Evolutionary conservation across 495 filamentous ascomycete genomes (phyloP).

Genomic region (Diplogelasinospora grovesii): DNA sequence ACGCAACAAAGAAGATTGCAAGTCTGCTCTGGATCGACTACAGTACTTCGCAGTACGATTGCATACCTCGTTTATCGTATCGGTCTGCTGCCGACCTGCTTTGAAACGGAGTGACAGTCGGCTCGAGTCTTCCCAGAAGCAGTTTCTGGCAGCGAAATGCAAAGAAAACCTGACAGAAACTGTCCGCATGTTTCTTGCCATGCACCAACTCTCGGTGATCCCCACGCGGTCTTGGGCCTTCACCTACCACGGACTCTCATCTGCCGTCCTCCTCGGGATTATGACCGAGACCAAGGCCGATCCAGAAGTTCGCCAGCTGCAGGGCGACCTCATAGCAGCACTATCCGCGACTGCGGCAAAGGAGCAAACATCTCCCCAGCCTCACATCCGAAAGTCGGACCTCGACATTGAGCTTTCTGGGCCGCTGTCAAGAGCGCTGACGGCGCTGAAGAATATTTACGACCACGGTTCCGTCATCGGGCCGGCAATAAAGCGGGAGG

Average conservation of each 20-base stretch:
- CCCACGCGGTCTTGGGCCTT: constrained; percentile 62
- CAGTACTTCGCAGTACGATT: constrained; percentile 49
- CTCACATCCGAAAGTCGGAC: constrained; percentile 39
- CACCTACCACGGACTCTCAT: constrained; percentile 57
- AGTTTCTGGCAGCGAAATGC: constrained; percentile 46
- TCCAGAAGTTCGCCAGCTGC: constrained; percentile 48
- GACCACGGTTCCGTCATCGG: constrained; percentile 46
- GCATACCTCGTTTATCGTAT: constrained; percentile 49
- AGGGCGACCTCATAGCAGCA: constrained; percentile 49
- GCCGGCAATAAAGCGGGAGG: constrained; percentile 34
- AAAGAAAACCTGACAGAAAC: constrained; percentile 58
- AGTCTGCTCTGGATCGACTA: constrained; percentile 46
- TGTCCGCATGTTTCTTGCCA: constrained; percentile 60
- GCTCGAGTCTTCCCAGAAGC: constrained; percentile 38
- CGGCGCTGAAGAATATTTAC: constrained; percentile 51
- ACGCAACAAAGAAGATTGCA: constrained; percentile 45
- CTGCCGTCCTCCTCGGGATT: constrained; percentile 58
- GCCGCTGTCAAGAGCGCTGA: constrained; percentile 45
- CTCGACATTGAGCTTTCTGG: constrained; percentile 51
- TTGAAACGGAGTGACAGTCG: constrained; percentile 36
- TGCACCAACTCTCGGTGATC: constrained; percentile 59
- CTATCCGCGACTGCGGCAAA: constrained; percentile 49
- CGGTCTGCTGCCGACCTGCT: constrained; percentile 49
- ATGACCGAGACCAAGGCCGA: constrained; percentile 53
- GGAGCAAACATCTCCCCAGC: constrained; percentile 40